A percentile compares a stretch with the other conserved stretches of the same genome.
Conservation (phyloP, 2,329 filamentous ascomycete species). For the Ascochyta viciae-villosae region DNA sequence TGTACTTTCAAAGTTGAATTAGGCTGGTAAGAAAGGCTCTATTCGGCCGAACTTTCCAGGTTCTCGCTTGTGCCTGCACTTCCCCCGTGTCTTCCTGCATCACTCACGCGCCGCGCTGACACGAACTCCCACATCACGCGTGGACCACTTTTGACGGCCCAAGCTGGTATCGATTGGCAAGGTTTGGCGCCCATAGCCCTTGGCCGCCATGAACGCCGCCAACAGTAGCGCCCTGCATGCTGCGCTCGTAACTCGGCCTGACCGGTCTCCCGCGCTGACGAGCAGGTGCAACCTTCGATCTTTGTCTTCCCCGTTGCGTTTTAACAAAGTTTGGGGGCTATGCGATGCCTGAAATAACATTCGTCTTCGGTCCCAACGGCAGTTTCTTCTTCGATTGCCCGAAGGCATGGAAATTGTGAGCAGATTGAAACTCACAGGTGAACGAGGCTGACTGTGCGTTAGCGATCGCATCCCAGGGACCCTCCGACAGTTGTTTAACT, state of each 20-base stretch:
- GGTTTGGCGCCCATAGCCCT: slow-evolving; percentile 18
- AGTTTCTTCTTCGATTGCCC: slow-evolving; percentile 48
- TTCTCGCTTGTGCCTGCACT: slow-evolving; percentile 13
- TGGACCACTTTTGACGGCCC: slow-evolving; percentile 8
- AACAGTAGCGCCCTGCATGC: slow-evolving; percentile 2
- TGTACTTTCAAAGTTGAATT: not conserved
- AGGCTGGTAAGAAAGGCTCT: not conserved
- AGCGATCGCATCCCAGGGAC: slow-evolving; percentile 45
- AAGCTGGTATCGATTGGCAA: slow-evolving; percentile 18
- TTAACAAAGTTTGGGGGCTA: slow-evolving; percentile 10
- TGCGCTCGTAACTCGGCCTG: slow-evolving; percentile 2
- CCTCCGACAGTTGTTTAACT: slow-evolving; percentile 44
- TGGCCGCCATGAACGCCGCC: slow-evolving; percentile 14
- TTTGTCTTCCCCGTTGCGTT: not conserved
- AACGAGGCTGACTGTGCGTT: slow-evolving; percentile 27
- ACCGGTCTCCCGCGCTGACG: slow-evolving; percentile 17
- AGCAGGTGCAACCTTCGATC: not conserved
- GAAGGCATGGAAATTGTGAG: slow-evolving; percentile 47
- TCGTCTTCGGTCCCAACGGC: slow-evolving; percentile 47
- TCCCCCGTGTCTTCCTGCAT: not conserved
- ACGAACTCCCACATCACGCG: slow-evolving; percentile 10
- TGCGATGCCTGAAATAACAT: slow-evolving; percentile 45
- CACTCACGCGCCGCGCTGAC: slow-evolving; percentile 3
- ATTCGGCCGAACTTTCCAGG: not conserved
- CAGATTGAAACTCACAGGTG: not conserved